phyloP scores from a whole-genome alignment of 2,329 filamentous ascomycete species.

The Pseudocercospora vitis region DNA sequence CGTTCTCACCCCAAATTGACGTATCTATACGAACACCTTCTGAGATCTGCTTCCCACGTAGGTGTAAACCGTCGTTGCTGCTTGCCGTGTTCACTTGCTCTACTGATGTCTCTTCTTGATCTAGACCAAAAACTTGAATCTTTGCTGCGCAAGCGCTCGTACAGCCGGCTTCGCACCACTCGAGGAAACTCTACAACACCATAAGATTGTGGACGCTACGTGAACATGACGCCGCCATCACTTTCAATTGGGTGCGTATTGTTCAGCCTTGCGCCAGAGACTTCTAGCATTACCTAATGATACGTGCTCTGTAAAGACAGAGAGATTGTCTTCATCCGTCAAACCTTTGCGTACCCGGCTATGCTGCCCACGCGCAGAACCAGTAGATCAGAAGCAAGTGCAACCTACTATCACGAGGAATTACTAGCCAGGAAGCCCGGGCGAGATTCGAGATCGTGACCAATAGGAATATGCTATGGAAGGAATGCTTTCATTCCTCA shows the following conservation, averaged over 20 bases:
- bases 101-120: too few relatives aligned
- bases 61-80: too few relatives aligned
- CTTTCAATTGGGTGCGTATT: neutral
- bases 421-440: too few relatives aligned
- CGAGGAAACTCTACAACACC: neutral
- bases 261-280: neutral
- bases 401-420: neutral
- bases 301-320: neutral
- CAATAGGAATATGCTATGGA: too few relatives aligned
- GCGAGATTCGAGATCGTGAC: too few relatives aligned
- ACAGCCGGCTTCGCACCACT: neutral
- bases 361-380: constrained; percentile 33
- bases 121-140: too few relatives aligned
- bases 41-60: too few relatives aligned
- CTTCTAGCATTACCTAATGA: neutral
- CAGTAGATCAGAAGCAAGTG: constrained; percentile 32
- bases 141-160: too few relatives aligned
- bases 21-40: too few relatives aligned
- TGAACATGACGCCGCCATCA: neutral
- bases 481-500: too few relatives aligned
- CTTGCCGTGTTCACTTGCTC: too few relatives aligned
- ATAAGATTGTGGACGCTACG: neutral
- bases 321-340: neutral
- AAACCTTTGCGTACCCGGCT: constrained; percentile 20
- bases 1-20: too few relatives aligned